Evolutionary conservation across 1,139 yeast genomes (phyloP).

Genomic region (Suhomyces panamericanus): DNA sequence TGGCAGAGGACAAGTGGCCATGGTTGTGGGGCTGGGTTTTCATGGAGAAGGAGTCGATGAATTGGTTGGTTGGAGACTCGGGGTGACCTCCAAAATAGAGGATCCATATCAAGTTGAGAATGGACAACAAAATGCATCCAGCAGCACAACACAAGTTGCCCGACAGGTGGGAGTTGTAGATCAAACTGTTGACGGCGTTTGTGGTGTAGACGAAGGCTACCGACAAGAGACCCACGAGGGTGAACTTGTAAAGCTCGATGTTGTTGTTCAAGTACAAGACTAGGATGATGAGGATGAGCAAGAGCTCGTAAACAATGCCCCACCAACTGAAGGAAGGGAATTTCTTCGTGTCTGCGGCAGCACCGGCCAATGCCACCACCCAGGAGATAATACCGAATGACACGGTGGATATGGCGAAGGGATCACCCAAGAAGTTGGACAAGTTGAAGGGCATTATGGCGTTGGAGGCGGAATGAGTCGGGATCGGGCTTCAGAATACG

Average conservation of each 20-base stretch:
- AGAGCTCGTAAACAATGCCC: conserved; percentile 85
- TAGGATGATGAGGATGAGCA: conserved; percentile 56
- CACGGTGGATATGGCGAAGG: conserved; percentile 68
- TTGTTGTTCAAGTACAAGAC: conserved; percentile 65
- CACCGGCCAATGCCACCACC: conserved; percentile 86
- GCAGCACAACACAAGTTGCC: conserved; percentile 84
- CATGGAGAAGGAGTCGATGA: conserved; percentile 72
- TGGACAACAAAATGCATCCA: conserved; percentile 81
- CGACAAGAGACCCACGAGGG: conserved; percentile 56
- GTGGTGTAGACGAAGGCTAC: conserved; percentile 80
- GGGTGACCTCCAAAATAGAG: conserved; percentile 84
- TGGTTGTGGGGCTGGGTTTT: conserved; percentile 31
- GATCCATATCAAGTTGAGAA: conserved; percentile 79
- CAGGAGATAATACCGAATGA: conserved; percentile 67
- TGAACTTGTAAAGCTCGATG: conserved; percentile 69
- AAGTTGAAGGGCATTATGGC: conserved; percentile 39
- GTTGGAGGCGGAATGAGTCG: not conserved
- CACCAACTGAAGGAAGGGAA: conserved; percentile 95
- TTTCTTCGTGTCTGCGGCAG: conserved; percentile 50
- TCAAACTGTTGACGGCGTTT: conserved; percentile 76
- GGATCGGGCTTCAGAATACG: not conserved
- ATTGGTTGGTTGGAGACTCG: conserved; percentile 75
- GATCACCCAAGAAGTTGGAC: conserved; percentile 62
- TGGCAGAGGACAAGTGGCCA: conserved; percentile 32
- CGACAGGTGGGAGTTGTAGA: conserved; percentile 64